These are phyloP conservation scores for Yamadazyma epiphylla DNA, from an alignment of 1,139 yeast genomes.

Conservation along the genomic window DNA sequence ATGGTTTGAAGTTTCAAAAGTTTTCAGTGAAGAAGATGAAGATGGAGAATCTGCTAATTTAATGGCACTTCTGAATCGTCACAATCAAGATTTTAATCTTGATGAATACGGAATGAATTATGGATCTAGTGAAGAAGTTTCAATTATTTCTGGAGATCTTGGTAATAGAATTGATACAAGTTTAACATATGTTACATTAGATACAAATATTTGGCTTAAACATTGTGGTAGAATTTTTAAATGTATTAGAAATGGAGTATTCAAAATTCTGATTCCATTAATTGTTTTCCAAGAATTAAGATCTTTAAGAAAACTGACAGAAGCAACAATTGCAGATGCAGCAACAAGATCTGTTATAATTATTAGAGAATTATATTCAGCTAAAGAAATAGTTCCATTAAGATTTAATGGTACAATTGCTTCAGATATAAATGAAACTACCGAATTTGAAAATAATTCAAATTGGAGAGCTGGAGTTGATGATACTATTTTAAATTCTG, in stretches of 20 bases:
- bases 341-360: constrained; percentile 78
- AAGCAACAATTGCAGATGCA: constrained; percentile 73
- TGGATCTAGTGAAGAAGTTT: neutral
- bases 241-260: constrained; percentile 57
- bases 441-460: constrained; percentile 61
- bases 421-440: constrained; percentile 50
- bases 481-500: constrained; percentile 55
- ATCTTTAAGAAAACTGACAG: constrained; percentile 69
- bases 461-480: constrained; percentile 60
- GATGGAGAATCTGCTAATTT: constrained; percentile 1
- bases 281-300: constrained; percentile 77
- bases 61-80: neutral
- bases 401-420: constrained; percentile 58
- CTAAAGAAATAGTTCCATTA: constrained; percentile 47
- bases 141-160: constrained; percentile 32
- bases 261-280: constrained; percentile 60
- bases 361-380: constrained; percentile 60
- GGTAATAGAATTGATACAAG: constrained; percentile 52
- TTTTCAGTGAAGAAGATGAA: constrained; percentile 5
- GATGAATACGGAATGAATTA: constrained; percentile 7
- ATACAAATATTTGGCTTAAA: constrained; percentile 78
- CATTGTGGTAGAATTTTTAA: constrained; percentile 76
- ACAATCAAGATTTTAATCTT: neutral
- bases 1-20: constrained; percentile 19
- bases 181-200: constrained; percentile 61